phyloP scores from a whole-genome alignment of 2,329 filamentous ascomycete species.

The Hypoxylon sp. region DNA sequence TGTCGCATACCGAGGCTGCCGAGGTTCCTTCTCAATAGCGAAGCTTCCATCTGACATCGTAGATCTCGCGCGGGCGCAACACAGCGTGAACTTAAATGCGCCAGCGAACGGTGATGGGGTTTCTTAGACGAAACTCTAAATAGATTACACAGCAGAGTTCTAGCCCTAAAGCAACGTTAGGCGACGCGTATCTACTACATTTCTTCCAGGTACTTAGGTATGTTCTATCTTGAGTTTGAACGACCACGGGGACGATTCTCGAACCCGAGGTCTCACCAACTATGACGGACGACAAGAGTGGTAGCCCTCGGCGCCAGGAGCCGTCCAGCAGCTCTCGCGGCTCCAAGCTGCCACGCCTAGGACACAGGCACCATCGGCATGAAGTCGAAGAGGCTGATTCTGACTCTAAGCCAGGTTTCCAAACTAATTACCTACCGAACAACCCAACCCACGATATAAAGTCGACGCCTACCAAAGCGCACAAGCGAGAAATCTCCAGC shows the following conservation, averaged over 20 bases:
- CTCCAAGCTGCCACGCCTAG: slow-evolving; percentile 45
- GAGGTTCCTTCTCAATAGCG: slow-evolving; percentile 27
- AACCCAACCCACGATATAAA: slow-evolving; percentile 27
- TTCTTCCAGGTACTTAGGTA: slow-evolving; percentile 46
- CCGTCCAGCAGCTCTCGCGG: slow-evolving; percentile 22
- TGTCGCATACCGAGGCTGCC: slow-evolving; percentile 38
- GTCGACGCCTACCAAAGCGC: slow-evolving; percentile 18
- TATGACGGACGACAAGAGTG: slow-evolving; percentile 40
- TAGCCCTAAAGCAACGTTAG: slow-evolving; percentile 28
- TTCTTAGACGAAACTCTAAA: slow-evolving; percentile 31
- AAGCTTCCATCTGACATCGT: slow-evolving; percentile 21
- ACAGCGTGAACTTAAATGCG: slow-evolving; percentile 24
- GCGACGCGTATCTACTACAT: slow-evolving; percentile 26
- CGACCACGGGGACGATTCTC: slow-evolving; percentile 8
- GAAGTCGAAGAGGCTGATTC: slow-evolving; percentile 35
- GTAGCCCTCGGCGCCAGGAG: slow-evolving; percentile 26
- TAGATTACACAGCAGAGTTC: slow-evolving; percentile 39
- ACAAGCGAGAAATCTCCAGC: slow-evolving; percentile 23
- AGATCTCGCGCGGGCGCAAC: slow-evolving; percentile 24
- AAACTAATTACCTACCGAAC: slow-evolving; percentile 38
- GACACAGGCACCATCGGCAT: slow-evolving; percentile 30
- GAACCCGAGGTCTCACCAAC: slow-evolving; percentile 20
- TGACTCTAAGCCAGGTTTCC: slow-evolving; percentile 40
- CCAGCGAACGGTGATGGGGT: slow-evolving; percentile 17
- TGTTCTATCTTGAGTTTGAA: slow-evolving; percentile 33